Evolutionary conservation across 2,329 filamentous ascomycete genomes (phyloP).

Genomic region (Aschersonia sp.): DNA sequence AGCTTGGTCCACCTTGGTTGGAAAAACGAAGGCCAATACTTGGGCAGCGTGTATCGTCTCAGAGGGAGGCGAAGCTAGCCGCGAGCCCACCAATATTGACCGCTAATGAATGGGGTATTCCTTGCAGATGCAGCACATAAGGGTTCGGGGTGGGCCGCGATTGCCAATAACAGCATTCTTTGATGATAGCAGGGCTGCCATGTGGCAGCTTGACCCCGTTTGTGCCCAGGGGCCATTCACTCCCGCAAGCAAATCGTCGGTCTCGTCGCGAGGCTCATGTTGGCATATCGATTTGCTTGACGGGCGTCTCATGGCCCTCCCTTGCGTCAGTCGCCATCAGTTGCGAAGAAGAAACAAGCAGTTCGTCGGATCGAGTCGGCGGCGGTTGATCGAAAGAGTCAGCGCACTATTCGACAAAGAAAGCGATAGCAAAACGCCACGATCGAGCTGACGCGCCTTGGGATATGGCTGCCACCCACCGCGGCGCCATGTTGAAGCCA

Average conservation of each 20-base stretch:
- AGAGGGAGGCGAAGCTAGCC: no score
- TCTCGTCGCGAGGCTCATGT: not conserved
- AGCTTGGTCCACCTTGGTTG: not conserved
- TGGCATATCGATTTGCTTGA: not conserved
- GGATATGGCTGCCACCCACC: no score
- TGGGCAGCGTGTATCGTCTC: not conserved
- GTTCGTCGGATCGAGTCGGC: not conserved
- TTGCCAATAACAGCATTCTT: not conserved
- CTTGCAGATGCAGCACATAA: not conserved
- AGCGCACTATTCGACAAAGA: not conserved
- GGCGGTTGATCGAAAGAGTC: not conserved
- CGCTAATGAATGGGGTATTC: not conserved
- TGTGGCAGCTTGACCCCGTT: not conserved
- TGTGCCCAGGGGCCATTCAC: not conserved
- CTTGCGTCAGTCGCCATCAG: not conserved
- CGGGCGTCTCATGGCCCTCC: not conserved
- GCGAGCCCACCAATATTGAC: no score
- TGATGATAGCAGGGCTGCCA: slow-evolving; percentile 2
- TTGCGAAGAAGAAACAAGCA: not conserved
- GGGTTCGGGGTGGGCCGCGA: not conserved
- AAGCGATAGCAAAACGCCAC: not conserved
- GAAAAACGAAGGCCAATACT: not conserved
- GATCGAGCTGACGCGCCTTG: no score
- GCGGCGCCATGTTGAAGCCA: no score
- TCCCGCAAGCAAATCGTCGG: not conserved